Evolutionary conservation across 768 basidiomycete genomes (phyloP).

Genomic region (Imleria badia): DNA sequence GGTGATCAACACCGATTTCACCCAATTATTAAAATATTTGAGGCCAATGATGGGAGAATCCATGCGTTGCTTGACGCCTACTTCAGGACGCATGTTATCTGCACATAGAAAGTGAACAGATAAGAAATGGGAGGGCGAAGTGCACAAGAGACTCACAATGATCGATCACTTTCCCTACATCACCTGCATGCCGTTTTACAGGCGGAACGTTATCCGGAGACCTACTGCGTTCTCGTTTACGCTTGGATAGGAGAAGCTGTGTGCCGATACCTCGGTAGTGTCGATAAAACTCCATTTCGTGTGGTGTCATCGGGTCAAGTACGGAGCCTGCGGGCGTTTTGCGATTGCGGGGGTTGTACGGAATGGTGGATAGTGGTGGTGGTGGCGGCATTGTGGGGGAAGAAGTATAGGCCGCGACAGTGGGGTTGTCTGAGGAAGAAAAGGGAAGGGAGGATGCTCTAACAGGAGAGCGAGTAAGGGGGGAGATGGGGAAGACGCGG

Average conservation of each 20-base stretch:
- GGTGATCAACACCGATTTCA: constrained; percentile 94
- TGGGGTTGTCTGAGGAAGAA: constrained; percentile 32
- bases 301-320: constrained; percentile 60
- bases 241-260: constrained; percentile 47
- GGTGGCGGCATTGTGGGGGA: constrained; percentile 34
- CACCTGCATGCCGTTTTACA: constrained; percentile 57
- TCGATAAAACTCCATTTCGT: constrained; percentile 61
- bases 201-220: constrained; percentile 42
- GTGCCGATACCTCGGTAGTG: constrained; percentile 58
- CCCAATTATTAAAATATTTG: constrained; percentile 99
- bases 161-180: constrained; percentile 69
- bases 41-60: constrained; percentile 95
- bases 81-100: constrained; percentile 95
- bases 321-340: constrained; percentile 61
- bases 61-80: constrained; percentile 78
- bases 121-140: not conserved
- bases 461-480: constrained; percentile 30
- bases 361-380: constrained; percentile 37
- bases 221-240: constrained; percentile 46
- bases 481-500: constrained; percentile 29
- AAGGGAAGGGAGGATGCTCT: constrained; percentile 35
- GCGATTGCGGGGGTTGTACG: constrained; percentile 65
- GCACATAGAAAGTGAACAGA: not conserved
- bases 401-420: constrained; percentile 29
- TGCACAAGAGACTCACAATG: constrained; percentile 60